phyloP scores from a whole-genome alignment of 2,329 filamentous ascomycete genomes.

The Shiraia bambusicola region DNA sequence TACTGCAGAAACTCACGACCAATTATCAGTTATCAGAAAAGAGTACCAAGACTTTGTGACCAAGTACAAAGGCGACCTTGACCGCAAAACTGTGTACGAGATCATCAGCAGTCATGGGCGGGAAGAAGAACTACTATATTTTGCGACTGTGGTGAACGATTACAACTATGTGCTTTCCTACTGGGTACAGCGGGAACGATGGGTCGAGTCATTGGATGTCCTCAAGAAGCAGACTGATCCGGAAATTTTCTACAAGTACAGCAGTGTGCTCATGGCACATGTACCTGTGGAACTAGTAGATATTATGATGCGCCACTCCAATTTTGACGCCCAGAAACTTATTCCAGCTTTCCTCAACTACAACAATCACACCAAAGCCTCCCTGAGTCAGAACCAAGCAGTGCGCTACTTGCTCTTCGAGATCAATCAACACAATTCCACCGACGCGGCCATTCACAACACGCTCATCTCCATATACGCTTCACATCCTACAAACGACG shows the following conservation, averaged over 20 bases:
- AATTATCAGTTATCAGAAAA: constrained; percentile 68
- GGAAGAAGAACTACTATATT: constrained; percentile 89
- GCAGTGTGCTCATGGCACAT: constrained; percentile 93
- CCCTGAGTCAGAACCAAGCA: constrained; percentile 78
- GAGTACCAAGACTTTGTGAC: constrained; percentile 89
- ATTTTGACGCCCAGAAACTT: constrained; percentile 80
- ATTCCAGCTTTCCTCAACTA: constrained; percentile 95
- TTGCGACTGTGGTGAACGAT: constrained; percentile 84
- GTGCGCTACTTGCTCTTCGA: constrained; percentile 91
- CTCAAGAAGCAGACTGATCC: constrained; percentile 90
- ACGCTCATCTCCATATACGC: constrained; percentile 96
- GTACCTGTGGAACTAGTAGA: constrained; percentile 85
- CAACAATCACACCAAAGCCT: constrained; percentile 72
- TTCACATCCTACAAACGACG: constrained; percentile 77
- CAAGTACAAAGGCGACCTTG: constrained; percentile 83
- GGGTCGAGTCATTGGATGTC: constrained; percentile 82
- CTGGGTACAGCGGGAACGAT: constrained; percentile 94
- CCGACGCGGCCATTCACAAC: constrained; percentile 89
- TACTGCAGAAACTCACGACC: constrained; percentile 68
- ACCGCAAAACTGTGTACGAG: constrained; percentile 90
- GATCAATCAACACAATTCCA: constrained; percentile 80
- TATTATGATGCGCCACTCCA: constrained; percentile 87
- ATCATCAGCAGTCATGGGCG: constrained; percentile 93
- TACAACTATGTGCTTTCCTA: constrained; percentile 94
- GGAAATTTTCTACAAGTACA: constrained; percentile 94